Percentiles rank a stretch among this genome's conserved stretches.
phyloP scores from a whole-genome alignment of 345 rosid genomes.

The Populus alba region DNA sequence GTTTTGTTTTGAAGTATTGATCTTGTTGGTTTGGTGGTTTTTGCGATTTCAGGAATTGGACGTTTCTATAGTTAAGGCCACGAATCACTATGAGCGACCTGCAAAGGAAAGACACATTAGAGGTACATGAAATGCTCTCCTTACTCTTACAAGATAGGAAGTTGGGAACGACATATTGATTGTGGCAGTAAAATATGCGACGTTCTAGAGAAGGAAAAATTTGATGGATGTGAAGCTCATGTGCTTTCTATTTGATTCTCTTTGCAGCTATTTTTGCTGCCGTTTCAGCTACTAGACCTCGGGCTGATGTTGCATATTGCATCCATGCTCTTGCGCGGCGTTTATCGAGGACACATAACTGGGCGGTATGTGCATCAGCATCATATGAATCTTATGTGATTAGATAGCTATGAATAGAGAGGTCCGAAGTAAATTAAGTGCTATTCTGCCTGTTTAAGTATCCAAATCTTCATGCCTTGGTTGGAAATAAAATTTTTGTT shows the following conservation, averaged over 20 bases:
- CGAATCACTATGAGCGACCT: constrained; percentile 90
- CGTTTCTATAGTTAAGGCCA: constrained; percentile 90
- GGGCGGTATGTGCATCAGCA: constrained; percentile 69
- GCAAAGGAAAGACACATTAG: constrained; percentile 84
- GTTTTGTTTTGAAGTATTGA: constrained; percentile 2
- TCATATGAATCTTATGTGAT: not conserved
- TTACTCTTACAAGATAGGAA: not conserved
- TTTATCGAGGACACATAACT: constrained; percentile 82
- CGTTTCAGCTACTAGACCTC: constrained; percentile 94
- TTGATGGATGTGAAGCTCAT: constrained; percentile 3
- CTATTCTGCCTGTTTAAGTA: not conserved
- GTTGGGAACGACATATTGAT: not conserved
- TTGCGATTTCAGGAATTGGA: constrained; percentile 72
- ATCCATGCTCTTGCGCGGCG: constrained; percentile 90
- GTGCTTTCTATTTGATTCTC: not conserved
- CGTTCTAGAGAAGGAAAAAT: not conserved
- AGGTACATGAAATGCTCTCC: constrained; percentile 39
- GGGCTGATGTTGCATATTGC: constrained; percentile 98
- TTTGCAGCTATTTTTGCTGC: constrained; percentile 85
- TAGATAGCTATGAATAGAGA: not conserved
- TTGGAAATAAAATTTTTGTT: not conserved
- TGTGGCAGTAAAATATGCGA: not conserved
- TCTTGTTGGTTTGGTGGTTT: constrained; percentile 2
- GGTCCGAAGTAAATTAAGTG: not conserved
- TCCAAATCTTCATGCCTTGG: not conserved